Percentiles rank a stretch among this genome's conserved stretches.
phyloP scores from a whole-genome alignment of 768 basidiomycete genomes.

The Chiua virens region DNA sequence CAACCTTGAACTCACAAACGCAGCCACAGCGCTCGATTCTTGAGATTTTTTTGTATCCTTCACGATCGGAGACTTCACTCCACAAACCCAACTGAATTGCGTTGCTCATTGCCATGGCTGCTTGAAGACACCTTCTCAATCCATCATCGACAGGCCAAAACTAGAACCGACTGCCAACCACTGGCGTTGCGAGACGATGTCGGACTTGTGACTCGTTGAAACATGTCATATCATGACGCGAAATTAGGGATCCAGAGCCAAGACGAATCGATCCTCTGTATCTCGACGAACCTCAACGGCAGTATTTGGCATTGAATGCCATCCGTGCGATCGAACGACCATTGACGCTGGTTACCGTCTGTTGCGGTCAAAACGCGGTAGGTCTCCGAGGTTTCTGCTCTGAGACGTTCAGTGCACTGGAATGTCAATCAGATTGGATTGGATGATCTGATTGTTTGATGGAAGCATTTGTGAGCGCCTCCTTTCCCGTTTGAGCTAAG shows the following conservation, averaged over 20 bases:
- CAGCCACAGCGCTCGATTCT: neutral
- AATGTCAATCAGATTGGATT: neutral
- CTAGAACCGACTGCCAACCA: constrained; percentile 10
- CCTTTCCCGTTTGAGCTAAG: constrained; percentile 20
- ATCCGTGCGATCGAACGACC: no score
- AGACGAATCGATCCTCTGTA: no score
- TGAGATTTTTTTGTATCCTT: neutral
- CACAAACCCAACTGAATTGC: constrained; percentile 1
- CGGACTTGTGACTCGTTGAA: no score
- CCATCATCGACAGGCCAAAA: neutral
- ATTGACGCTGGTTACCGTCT: neutral
- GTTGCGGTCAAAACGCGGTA: neutral
- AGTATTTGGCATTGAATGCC: no score
- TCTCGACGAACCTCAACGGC: no score
- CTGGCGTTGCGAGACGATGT: neutral
- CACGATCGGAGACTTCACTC: neutral
- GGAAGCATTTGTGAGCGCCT: constrained; percentile 11
- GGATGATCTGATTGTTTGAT: constrained; percentile 1
- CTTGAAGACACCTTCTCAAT: neutral
- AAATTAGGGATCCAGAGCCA: no score
- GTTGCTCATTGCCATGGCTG: neutral
- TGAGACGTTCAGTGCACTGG: neutral
- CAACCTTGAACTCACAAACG: neutral
- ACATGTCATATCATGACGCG: no score
- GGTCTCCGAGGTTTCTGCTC: constrained; percentile 5